phyloP scores from a whole-genome alignment of 768 basidiomycete species.

The Coprinopsis marcescibilis region DNA sequence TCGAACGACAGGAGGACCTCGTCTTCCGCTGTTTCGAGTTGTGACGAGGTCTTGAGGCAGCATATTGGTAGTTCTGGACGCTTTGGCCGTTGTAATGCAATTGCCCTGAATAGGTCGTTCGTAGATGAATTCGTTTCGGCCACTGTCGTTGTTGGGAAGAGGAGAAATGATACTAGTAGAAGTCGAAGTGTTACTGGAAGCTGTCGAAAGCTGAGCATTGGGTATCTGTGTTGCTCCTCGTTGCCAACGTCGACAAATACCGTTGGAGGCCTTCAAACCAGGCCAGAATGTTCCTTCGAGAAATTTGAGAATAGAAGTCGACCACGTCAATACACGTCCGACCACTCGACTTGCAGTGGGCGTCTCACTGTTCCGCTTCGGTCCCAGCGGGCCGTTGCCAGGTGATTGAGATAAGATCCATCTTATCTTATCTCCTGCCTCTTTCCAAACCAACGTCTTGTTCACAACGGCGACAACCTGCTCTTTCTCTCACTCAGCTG shows the following conservation, averaged over 20 bases:
- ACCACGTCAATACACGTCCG: too few relatives aligned
- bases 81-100: slow-evolving; percentile 44
- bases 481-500: too few relatives aligned
- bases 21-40: slow-evolving; percentile 48
- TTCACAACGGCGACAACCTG: too few relatives aligned
- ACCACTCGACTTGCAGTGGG: too few relatives aligned
- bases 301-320: too few relatives aligned
- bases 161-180: slow-evolving; percentile 31
- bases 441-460: background rate
- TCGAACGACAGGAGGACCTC: slow-evolving; percentile 76
- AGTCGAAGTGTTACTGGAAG: slow-evolving; percentile 25
- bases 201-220: background rate
- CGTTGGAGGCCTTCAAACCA: background rate
- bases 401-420: background rate
- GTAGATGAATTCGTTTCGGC: slow-evolving; percentile 29
- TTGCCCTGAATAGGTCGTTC: slow-evolving; percentile 58
- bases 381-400: too few relatives aligned
- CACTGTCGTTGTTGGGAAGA: slow-evolving; percentile 30
- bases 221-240: background rate
- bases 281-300: too few relatives aligned
- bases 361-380: too few relatives aligned
- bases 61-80: slow-evolving; percentile 57
- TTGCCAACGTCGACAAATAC: background rate
- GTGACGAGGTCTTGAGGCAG: slow-evolving; percentile 53
- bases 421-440: background rate